Evolutionary conservation across 164 flowering plant species (phyloP).

Genomic region (Stephania yunnanensis): DNA sequence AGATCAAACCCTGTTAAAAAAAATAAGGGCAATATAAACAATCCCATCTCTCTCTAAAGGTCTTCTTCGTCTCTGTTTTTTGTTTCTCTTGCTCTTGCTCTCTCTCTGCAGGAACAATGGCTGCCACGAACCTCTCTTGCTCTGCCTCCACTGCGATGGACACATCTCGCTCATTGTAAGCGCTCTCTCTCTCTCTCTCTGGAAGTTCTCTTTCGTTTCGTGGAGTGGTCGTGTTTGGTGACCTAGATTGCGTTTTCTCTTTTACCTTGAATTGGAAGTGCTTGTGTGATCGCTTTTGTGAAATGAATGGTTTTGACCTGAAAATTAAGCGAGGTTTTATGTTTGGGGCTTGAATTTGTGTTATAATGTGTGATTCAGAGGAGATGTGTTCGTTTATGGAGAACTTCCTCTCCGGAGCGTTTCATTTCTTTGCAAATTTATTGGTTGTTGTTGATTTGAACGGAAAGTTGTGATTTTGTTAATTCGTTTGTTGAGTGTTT

Average conservation of each 20-base stretch:
- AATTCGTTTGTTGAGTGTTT: no score
- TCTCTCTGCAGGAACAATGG: slow-evolving; percentile 8
- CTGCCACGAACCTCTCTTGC: slow-evolving; percentile 11
- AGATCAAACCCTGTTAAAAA: no score
- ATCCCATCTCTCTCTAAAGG: no score
- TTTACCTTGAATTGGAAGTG: background rate
- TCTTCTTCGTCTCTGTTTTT: no score
- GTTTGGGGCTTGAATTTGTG: background rate
- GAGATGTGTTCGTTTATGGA: background rate
- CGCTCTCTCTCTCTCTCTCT: background rate
- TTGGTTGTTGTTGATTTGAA: background rate
- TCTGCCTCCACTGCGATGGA: background rate
- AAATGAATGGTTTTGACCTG: background rate
- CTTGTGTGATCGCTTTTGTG: background rate
- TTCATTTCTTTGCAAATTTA: background rate
- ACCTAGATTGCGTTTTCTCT: background rate
- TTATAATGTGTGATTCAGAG: no score
- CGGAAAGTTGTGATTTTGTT: background rate
- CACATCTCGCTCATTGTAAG: slow-evolving; percentile 4
- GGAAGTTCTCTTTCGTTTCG: background rate
- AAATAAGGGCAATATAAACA: no score
- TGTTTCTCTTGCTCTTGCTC: background rate
- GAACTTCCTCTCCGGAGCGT: background rate
- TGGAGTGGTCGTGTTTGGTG: background rate
- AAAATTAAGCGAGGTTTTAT: background rate